A percentile compares a stretch with the other conserved stretches of the same genome.
Evolutionary conservation across 139 green algal genomes (phyloP).

Genomic region (Haematococcus sp.): DNA sequence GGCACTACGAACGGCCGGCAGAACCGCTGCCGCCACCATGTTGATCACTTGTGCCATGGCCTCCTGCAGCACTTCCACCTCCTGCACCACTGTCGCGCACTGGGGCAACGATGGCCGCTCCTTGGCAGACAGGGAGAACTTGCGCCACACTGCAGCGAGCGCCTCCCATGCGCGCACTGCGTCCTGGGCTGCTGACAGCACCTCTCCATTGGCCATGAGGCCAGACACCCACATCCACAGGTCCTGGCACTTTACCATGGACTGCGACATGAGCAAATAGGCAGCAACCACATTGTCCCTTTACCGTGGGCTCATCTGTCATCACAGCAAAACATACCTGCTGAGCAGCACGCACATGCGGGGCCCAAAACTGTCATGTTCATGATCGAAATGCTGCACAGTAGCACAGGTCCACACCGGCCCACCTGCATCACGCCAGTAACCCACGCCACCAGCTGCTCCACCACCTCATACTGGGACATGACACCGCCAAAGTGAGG

Average conservation of each 20-base stretch:
- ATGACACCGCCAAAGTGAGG: constrained; percentile 31
- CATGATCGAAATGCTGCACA: no score
- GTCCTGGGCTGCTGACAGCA: neutral
- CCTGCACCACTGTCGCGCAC: neutral
- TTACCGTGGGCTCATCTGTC: neutral
- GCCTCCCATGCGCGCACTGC: constrained; percentile 10
- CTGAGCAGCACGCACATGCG: no score
- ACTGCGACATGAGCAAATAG: neutral
- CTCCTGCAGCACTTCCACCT: constrained; percentile 6
- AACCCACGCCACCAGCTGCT: constrained; percentile 31
- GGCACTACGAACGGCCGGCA: constrained; percentile 18
- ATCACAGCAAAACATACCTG: no score
- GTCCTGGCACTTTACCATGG: constrained; percentile 18
- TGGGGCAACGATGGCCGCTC: neutral
- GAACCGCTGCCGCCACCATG: neutral
- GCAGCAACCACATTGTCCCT: neutral
- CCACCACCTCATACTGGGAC: constrained; percentile 19
- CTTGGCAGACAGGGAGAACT: constrained; percentile 25
- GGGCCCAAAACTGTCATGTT: no score
- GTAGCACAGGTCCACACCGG: no score
- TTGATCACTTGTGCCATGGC: neutral
- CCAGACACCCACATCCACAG: constrained; percentile 20
- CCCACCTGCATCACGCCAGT: constrained; percentile 18
- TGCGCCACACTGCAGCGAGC: constrained; percentile 23
- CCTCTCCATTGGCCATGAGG: constrained; percentile 14